phyloP scores from a whole-genome alignment of 169 alveolate species.

The Eimeria tenella region DNA sequence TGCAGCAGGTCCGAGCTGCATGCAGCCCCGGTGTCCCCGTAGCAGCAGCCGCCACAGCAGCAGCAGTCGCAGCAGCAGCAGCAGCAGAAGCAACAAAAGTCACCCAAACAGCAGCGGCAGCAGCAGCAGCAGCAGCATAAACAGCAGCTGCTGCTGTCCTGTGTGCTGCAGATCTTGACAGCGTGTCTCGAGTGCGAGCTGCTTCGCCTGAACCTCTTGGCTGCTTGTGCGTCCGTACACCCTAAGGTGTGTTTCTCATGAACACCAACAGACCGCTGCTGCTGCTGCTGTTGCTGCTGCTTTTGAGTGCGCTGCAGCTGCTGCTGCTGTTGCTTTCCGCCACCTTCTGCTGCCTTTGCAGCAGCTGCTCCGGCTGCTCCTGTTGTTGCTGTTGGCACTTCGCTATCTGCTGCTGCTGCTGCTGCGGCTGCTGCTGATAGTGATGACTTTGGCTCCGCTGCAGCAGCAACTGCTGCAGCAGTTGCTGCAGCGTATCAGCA shows the following conservation, averaged over 20 bases:
- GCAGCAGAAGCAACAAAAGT: not conserved
- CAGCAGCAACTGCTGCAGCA: too few relatives aligned
- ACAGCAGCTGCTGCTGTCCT: not conserved
- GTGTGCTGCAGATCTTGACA: not conserved
- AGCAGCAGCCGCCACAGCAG: not conserved
- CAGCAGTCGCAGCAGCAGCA: constrained; percentile 1
- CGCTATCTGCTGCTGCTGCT: not conserved
- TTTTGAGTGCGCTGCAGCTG: not conserved
- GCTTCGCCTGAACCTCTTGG: not conserved
- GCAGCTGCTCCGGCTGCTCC: not conserved
- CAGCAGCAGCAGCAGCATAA: not conserved
- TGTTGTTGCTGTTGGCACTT: not conserved
- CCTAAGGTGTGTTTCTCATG: not conserved
- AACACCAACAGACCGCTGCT: not conserved
- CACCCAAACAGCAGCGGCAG: not conserved
- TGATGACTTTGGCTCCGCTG: too few relatives aligned
- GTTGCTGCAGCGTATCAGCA: too few relatives aligned
- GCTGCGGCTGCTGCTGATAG: not conserved
- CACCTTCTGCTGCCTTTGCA: not conserved
- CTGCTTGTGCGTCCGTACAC: not conserved
- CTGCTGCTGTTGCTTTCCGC: not conserved
- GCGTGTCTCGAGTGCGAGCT: not conserved
- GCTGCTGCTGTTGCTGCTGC: not conserved
- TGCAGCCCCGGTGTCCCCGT: not conserved
- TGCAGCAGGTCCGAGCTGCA: not conserved